Evolutionary conservation across 1,284 basidiomycete species (phyloP).

Genomic region (Tilletiaria anomala): DNA sequence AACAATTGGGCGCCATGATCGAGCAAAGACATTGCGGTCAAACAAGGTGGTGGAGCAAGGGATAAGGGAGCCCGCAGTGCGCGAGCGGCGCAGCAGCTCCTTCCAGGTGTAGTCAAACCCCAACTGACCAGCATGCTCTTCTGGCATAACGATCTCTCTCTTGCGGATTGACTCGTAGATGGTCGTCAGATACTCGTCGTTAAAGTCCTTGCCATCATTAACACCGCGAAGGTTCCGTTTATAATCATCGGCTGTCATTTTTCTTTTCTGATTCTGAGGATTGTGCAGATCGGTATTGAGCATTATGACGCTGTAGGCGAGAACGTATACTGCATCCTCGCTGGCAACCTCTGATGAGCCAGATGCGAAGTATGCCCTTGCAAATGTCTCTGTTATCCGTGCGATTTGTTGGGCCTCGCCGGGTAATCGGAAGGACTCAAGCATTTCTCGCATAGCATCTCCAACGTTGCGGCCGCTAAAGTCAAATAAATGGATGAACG

Average conservation of each 20-base stretch:
- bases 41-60: conserved; percentile 64
- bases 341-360: conserved; percentile 77
- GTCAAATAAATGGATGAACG: conserved; percentile 78
- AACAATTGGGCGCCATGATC: conserved; percentile 79
- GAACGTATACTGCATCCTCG: conserved; percentile 83
- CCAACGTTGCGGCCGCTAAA: conserved; percentile 81
- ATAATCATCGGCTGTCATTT: conserved; percentile 93
- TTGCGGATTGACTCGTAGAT: conserved; percentile 91
- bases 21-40: conserved; percentile 82
- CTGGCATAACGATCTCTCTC: conserved; percentile 90
- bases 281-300: conserved; percentile 96
- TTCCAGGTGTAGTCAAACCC: conserved; percentile 99
- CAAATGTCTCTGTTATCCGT: conserved; percentile 89
- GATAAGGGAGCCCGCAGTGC: conserved; percentile 65
- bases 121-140: conserved; percentile 89
- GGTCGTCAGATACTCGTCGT: conserved; percentile 64
- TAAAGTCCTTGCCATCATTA: conserved; percentile 74
- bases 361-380: conserved; percentile 73
- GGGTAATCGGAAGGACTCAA: conserved; percentile 86
- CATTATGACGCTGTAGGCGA: conserved; percentile 94
- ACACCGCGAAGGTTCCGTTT: conserved; percentile 80
- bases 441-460: conserved; percentile 83
- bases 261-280: conserved; percentile 83
- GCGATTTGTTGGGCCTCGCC: conserved; percentile 90
- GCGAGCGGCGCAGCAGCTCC: conserved; percentile 68